Evolutionary conservation across 2,329 filamentous ascomycete genomes (phyloP), one percentile per base, ranked within the genome.

Genomic region (Hymenoscyphus albidus): DNA sequence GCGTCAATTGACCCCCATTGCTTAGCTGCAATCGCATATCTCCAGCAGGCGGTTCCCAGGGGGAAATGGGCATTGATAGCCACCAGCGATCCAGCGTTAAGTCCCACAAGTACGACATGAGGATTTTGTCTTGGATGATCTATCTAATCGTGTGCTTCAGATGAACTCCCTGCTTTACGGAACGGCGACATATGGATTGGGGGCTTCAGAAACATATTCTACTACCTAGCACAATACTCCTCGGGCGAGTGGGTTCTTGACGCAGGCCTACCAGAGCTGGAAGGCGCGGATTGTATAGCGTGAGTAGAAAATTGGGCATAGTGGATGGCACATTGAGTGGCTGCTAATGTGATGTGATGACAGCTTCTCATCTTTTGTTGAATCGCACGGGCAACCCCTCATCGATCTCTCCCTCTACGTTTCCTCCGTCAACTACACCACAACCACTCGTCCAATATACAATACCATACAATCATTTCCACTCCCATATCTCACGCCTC

Each of bases 1-100:
- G 89, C 94, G 14, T 98, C 95, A 55, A 90, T 98, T 72, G 93
- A 98, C 74, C 83, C 94, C 57, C 91, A 96, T 80, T 98, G 93
- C 75, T 85, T 96, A 66, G 93, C 93, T 35, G 83, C 89, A 55
- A 87, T 97, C 70, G 87, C 91, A 62, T 93, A 93, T 75, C 82
- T 96, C 64, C 84, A 86, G 66, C 81, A 86, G 71, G 83, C 83
- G 64, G 80, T 91, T 31, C 83, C 85, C 42, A 75, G 78, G 64
- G 78, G 80, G 58, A 78, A 84, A 70, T 96, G 90, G 90, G 81
- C 84, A 68, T 79, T 96, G 67, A 80, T 95, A 69, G 85, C 89
- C 56, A 90, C 85, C 74, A 92, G 89, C 76, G 88, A 93, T 76
- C 84, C 89, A 62, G 85, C 86, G 54, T 78, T 89, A 68, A 89